A percentile compares a stretch with the other conserved stretches of the same genome.
Evolutionary conservation across 768 basidiomycete species (phyloP).

Genomic region (Amanita inopinata): DNA sequence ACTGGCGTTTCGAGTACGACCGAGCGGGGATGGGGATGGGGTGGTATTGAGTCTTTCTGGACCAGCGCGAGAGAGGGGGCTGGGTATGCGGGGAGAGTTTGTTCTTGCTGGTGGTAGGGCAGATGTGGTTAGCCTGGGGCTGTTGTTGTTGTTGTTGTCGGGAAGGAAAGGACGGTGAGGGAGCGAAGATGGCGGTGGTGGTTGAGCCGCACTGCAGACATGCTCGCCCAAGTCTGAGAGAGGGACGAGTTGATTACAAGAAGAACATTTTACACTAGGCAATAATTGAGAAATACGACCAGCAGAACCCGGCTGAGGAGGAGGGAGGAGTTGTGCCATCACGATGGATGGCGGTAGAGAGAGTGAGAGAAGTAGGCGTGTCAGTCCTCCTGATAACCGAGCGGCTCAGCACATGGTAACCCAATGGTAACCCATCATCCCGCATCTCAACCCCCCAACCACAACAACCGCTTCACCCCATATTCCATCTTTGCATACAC

Average conservation of each 20-base stretch:
- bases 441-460: slow-evolving; percentile 63
- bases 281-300: slow-evolving; percentile 63
- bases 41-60: not conserved
- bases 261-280: slow-evolving; percentile 80
- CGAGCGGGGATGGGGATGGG: slow-evolving; percentile 1
- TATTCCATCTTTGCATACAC: slow-evolving; percentile 92
- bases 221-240: slow-evolving; percentile 72
- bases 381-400: not conserved
- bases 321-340: slow-evolving; percentile 11
- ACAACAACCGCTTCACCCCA: slow-evolving; percentile 81
- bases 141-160: slow-evolving; percentile 1
- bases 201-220: slow-evolving; percentile 35
- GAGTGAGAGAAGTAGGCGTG: not conserved
- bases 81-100: too few species aligned
- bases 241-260: slow-evolving; percentile 60
- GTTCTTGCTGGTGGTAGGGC: too few species aligned
- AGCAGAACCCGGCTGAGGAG: slow-evolving; percentile 20
- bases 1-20: too few species aligned
- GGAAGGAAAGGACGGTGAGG: slow-evolving; percentile 5
- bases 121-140: too few species aligned
- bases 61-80: not conserved
- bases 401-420: slow-evolving; percentile 1
- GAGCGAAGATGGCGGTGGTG: slow-evolving; percentile 13
- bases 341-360: not conserved
- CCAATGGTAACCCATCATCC: slow-evolving; percentile 1